Evolutionary conservation across 164 flowering plant species (phyloP).

Genomic region (Santalum album): DNA sequence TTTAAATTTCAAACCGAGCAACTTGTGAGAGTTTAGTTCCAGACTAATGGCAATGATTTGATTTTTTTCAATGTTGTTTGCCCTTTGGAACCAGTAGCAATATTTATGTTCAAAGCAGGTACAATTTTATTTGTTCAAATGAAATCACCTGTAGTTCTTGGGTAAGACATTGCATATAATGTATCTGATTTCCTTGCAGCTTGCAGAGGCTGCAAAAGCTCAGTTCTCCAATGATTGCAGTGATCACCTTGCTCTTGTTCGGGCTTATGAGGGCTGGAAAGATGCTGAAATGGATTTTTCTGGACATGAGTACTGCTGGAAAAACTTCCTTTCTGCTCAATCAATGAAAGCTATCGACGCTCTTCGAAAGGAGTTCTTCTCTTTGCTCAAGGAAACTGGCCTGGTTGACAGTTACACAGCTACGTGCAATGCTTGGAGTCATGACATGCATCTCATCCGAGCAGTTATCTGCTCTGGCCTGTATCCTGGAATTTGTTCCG

Average conservation of each 20-base stretch:
- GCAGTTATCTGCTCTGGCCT: conserved; percentile 87
- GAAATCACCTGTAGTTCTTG: too few relatives aligned
- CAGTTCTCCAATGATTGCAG: conserved; percentile 71
- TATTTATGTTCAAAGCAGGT: too few relatives aligned
- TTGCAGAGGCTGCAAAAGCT: conserved; percentile 85
- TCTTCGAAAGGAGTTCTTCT: conserved; percentile 65
- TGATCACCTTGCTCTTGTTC: conserved; percentile 83
- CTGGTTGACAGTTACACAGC: conserved; percentile 46
- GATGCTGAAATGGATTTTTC: conserved; percentile 53
- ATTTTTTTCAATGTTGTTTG: too few relatives aligned
- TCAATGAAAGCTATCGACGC: conserved; percentile 92
- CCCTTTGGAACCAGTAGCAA: too few relatives aligned
- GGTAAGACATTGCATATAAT: background rate
- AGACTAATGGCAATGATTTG: too few relatives aligned
- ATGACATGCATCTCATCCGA: conserved; percentile 67
- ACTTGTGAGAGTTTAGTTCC: too few relatives aligned
- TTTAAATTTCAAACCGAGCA: too few relatives aligned
- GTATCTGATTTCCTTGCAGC: conserved; percentile 32
- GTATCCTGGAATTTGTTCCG: conserved; percentile 89
- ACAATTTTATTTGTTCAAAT: too few relatives aligned
- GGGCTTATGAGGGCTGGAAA: conserved; percentile 92
- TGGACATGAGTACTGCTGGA: conserved; percentile 91
- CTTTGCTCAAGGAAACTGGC: conserved; percentile 68
- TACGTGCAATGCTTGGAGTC: conserved; percentile 48
- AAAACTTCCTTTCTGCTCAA: conserved; percentile 79